A percentile compares a stretch with the other conserved stretches of the same genome.
Evolutionary conservation across 1,139 yeast species (phyloP).

Genomic region (Lodderomyces pseudojiufengensis): DNA sequence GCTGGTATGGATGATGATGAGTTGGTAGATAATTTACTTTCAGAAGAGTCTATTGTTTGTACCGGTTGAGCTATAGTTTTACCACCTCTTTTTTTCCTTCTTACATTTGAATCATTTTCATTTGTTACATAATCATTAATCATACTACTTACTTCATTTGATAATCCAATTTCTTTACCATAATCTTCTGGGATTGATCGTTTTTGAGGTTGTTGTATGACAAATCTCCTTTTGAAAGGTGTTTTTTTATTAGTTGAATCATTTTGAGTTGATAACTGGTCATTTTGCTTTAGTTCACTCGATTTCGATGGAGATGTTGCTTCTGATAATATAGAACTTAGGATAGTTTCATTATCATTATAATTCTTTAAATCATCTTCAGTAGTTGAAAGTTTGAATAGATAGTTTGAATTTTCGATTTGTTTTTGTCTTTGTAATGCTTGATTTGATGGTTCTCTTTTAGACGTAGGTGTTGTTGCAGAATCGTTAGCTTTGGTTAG

Average conservation of each 20-base stretch:
- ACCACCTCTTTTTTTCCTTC: conserved; percentile 9
- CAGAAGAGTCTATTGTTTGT: conserved; percentile 8
- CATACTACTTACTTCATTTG: conserved; percentile 68
- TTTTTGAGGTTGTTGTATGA: conserved; percentile 2
- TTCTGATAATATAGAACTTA: conserved; percentile 14
- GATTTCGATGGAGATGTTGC: too few species aligned
- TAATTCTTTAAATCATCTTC: conserved; percentile 30
- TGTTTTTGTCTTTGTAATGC: conserved; percentile 7
- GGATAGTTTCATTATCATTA: conserved; percentile 18
- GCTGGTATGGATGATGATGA: background rate
- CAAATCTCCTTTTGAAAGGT: conserved; percentile 1
- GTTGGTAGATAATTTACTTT: background rate
- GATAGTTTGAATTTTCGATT: conserved; percentile 20
- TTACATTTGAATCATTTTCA: background rate
- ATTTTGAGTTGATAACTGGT: too few species aligned
- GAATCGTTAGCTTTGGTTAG: conserved; percentile 3
- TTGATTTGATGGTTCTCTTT: conserved; percentile 3
- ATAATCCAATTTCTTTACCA: conserved; percentile 43
- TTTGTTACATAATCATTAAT: conserved; percentile 49
- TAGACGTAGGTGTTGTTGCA: conserved; percentile 16
- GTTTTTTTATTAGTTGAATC: conserved; percentile 32
- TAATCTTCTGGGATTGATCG: background rate
- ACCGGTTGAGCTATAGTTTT: conserved; percentile 13
- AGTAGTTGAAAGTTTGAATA: conserved; percentile 64
- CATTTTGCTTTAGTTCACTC: conserved; percentile 16